These are phyloP conservation scores for Verticillium nubilum DNA, from an alignment of 2,329 filamentous ascomycete species.

Conservation along the genomic window DNA sequence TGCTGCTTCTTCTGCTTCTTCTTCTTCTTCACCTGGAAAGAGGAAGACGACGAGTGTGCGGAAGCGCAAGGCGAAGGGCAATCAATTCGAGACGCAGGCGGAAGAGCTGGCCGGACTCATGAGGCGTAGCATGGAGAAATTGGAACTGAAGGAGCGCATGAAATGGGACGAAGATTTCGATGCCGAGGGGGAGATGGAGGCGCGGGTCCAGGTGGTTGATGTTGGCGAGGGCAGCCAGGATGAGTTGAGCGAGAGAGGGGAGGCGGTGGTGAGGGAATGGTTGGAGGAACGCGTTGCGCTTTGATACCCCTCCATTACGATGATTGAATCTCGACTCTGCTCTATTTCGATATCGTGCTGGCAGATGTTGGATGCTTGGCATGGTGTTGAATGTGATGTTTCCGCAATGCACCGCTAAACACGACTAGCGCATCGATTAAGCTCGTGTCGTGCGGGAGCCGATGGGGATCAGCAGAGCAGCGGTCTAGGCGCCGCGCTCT, in stretches of 20 bases:
- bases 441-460: background rate
- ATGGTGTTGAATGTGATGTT: background rate
- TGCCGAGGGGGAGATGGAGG: slow-evolving; percentile 25
- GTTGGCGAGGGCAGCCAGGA: slow-evolving; percentile 21
- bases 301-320: background rate
- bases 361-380: background rate
- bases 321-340: background rate
- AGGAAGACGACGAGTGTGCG: slow-evolving; percentile 13
- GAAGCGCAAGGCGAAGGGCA: slow-evolving; percentile 18
- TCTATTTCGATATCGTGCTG: background rate
- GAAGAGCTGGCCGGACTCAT: slow-evolving; percentile 40
- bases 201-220: slow-evolving; percentile 31
- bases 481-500: background rate
- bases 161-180: slow-evolving; percentile 34
- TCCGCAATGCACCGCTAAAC: background rate
- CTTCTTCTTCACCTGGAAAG: slow-evolving; percentile 6
- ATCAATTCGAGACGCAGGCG: slow-evolving; percentile 42
- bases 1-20: background rate
- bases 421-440: background rate
- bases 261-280: slow-evolving; percentile 23
- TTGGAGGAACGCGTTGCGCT: slow-evolving; percentile 14
- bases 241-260: slow-evolving; percentile 20
- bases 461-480: background rate
- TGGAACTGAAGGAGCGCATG: slow-evolving; percentile 37
- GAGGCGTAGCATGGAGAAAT: slow-evolving; percentile 39